A percentile compares a stretch with the other conserved stretches of the same genome.
Evolutionary conservation across 305 asterid genomes (phyloP).

Genomic region (Stenogyne calaminthoides): DNA sequence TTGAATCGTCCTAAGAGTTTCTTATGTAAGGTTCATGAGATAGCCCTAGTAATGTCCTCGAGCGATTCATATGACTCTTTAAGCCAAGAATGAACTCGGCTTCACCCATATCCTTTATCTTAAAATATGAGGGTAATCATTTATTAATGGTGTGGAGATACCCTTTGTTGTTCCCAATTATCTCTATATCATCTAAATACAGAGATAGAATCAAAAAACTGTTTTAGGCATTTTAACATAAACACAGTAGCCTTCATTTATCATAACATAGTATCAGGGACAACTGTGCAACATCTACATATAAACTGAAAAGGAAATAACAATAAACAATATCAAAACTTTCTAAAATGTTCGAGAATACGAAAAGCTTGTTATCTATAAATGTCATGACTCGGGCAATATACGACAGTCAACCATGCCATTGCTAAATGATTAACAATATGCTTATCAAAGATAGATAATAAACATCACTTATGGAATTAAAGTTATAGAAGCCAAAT

Average conservation of each 20-base stretch:
- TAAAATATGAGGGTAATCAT: neutral
- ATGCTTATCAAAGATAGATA: constrained; percentile 6
- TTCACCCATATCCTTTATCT: neutral
- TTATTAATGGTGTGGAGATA: neutral
- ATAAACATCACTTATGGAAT: constrained; percentile 20
- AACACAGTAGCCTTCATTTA: neutral
- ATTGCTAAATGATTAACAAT: constrained; percentile 8
- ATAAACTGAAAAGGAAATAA: neutral
- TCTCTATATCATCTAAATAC: neutral
- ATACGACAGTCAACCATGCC: neutral
- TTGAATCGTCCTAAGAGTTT: neutral
- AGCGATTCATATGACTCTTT: neutral
- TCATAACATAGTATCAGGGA: neutral
- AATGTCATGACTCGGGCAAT: neutral
- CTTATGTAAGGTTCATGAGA: neutral
- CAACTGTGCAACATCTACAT: neutral
- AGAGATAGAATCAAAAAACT: neutral
- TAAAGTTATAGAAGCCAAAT: constrained; percentile 14
- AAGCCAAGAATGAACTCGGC: neutral
- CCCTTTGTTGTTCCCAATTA: neutral
- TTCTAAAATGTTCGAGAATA: neutral
- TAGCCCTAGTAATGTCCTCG: neutral
- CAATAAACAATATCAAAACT: neutral
- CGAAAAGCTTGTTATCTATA: neutral
- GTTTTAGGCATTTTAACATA: neutral